A percentile compares a stretch with the other conserved stretches of the same genome.
phyloP scores from a whole-genome alignment of 768 basidiomycete genomes.

The Leucogyrophana mollusca region DNA sequence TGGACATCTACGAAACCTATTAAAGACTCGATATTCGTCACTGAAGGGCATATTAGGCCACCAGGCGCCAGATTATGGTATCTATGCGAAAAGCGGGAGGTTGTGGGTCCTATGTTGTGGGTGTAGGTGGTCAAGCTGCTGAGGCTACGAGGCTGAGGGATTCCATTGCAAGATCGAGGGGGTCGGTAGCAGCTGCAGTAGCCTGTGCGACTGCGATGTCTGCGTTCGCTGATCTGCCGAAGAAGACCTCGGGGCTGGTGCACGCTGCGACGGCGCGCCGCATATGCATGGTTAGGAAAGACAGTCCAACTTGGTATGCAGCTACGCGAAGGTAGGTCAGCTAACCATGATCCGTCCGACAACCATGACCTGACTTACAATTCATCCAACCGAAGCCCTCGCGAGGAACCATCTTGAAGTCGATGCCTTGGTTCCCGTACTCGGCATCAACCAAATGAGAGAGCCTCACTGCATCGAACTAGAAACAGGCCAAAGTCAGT shows the following conservation, averaged over 20 bases:
- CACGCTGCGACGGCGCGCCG: slow-evolving; percentile 93
- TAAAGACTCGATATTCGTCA: background rate
- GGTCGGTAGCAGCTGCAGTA: slow-evolving; percentile 44
- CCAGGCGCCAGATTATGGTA: background rate
- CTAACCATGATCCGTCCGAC: background rate
- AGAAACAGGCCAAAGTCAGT: slow-evolving; percentile 5
- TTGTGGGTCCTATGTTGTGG: background rate
- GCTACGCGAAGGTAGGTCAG: slow-evolving; percentile 42
- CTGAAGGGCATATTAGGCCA: slow-evolving; percentile 1
- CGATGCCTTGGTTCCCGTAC: slow-evolving; percentile 93
- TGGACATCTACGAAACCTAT: too few relatives aligned
- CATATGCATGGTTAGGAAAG: slow-evolving; percentile 92
- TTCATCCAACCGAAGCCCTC: slow-evolving; percentile 99
- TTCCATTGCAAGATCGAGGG: slow-evolving; percentile 66
- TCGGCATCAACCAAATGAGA: slow-evolving; percentile 97
- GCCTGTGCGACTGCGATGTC: slow-evolving; percentile 34
- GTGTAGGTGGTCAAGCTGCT: slow-evolving; percentile 11
- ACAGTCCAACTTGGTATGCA: slow-evolving; percentile 94
- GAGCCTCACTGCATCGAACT: slow-evolving; percentile 95
- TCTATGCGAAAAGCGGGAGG: background rate
- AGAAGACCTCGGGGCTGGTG: slow-evolving; percentile 90
- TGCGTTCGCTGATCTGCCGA: slow-evolving; percentile 46
- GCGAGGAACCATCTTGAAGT: slow-evolving; percentile 96
- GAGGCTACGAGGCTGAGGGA: slow-evolving; percentile 29
- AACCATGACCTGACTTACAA: slow-evolving; percentile 42